These are phyloP conservation scores for Cryptosporidium ryanae DNA, from an alignment of 169 alveolate species.

Conservation along the genomic window DNA sequence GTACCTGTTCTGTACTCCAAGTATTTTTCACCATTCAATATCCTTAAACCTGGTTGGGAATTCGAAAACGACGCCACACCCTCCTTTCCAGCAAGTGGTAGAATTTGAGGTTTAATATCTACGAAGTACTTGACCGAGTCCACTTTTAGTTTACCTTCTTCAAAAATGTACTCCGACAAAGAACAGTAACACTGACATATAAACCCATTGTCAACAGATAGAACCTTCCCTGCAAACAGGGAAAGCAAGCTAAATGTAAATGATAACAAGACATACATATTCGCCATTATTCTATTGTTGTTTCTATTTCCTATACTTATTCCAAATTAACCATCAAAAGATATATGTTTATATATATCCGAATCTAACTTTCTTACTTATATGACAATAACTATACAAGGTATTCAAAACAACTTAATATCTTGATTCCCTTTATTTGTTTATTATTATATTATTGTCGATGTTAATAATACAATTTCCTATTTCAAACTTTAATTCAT, in stretches of 20 bases:
- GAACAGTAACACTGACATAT: conserved; percentile 70
- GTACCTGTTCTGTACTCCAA: conserved; percentile 64
- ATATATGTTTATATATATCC: too few relatives aligned
- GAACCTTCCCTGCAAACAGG: conserved; percentile 36
- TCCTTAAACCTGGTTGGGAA: conserved; percentile 26
- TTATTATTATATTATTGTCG: too few relatives aligned
- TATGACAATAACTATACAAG: not conserved
- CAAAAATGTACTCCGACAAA: conserved; percentile 24
- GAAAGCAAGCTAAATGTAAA: conserved; percentile 16
- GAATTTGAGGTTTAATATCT: conserved; percentile 10
- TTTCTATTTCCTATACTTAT: not conserved
- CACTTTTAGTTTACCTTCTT: conserved; percentile 18
- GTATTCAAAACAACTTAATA: too few relatives aligned
- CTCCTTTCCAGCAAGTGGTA: conserved; percentile 12
- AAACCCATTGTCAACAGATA: conserved; percentile 33
- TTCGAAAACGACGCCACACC: conserved; percentile 29
- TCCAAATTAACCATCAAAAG: not conserved
- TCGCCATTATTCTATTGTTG: not conserved
- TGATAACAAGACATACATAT: not conserved
- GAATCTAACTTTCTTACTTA: not conserved
- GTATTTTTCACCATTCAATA: not conserved
- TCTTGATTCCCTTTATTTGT: too few relatives aligned
- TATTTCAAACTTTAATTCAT: too few relatives aligned
- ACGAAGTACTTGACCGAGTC: conserved; percentile 40
- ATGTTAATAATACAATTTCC: not conserved